phyloP scores from a whole-genome alignment of 495 filamentous ascomycete species.

The Trichoderma reesei region DNA sequence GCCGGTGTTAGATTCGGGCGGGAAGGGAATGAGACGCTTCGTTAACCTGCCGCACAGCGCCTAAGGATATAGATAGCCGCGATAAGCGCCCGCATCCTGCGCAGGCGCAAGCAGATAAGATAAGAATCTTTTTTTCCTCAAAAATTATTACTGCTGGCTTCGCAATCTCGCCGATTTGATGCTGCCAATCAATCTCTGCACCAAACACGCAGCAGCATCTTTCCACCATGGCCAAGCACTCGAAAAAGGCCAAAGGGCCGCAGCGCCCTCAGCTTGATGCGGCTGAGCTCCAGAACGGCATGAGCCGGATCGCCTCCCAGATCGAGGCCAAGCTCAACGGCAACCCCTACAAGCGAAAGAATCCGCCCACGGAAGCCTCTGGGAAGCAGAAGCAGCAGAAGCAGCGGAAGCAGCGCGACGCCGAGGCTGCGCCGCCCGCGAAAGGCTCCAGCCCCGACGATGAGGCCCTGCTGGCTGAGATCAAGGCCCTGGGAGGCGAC shows the following conservation, averaged over 20 bases:
- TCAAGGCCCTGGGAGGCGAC: constrained; percentile 65
- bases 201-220: constrained; percentile 11
- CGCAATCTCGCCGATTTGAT: background rate
- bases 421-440: constrained; percentile 18
- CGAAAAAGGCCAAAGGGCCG: constrained; percentile 10
- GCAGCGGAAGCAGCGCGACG: constrained; percentile 30
- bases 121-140: background rate
- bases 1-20: background rate
- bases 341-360: constrained; percentile 23
- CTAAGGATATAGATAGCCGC: background rate
- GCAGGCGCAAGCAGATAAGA: background rate
- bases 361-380: constrained; percentile 21
- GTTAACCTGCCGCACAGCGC: background rate
- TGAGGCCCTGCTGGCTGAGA: constrained; percentile 57
- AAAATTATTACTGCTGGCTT: background rate
- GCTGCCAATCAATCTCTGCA: background rate
- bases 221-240: constrained; percentile 2
- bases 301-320: constrained; percentile 53
- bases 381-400: constrained; percentile 36
- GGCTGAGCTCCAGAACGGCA: constrained; percentile 47
- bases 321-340: constrained; percentile 47
- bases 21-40: background rate
- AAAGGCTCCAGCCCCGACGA: constrained; percentile 34
- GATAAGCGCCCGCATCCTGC: background rate
- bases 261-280: constrained; percentile 26